These are phyloP conservation scores for Colletotrichum euphorbiae DNA, from an alignment of 2,329 filamentous ascomycete species.

Conservation along the genomic window DNA sequence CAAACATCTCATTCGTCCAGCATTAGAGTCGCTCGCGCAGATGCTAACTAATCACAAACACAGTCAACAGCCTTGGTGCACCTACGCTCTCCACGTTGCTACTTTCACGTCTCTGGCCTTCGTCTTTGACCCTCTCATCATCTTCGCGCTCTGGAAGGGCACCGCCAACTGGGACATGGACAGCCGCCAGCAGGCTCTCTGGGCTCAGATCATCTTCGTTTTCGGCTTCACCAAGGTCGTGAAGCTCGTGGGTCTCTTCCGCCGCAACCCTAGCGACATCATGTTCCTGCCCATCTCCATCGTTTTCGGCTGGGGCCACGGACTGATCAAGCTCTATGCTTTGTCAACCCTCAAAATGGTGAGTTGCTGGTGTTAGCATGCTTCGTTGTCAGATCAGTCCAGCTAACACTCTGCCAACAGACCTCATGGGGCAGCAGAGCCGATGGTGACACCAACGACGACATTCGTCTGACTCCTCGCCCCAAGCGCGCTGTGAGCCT, in stretches of 20 bases:
- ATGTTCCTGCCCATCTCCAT: conserved; percentile 86
- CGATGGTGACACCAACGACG: conserved; percentile 88
- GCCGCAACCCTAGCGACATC: conserved; percentile 84
- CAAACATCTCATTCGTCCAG: conserved; percentile 7
- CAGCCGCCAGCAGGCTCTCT: conserved; percentile 66
- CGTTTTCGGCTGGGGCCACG: conserved; percentile 92
- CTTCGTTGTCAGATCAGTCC: not conserved
- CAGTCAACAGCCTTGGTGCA: conserved; percentile 92
- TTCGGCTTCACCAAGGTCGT: conserved; percentile 87
- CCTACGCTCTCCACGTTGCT: conserved; percentile 91
- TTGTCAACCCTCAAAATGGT: conserved; percentile 86
- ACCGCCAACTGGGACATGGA: conserved; percentile 70
- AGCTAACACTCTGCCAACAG: conserved; percentile 58
- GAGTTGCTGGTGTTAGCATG: conserved; percentile 53
- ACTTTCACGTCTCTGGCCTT: conserved; percentile 92
- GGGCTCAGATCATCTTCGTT: conserved; percentile 78
- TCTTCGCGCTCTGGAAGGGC: conserved; percentile 76
- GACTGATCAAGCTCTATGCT: conserved; percentile 91
- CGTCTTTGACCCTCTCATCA: conserved; percentile 78
- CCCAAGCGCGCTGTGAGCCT: conserved; percentile 56
- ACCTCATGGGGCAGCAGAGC: conserved; percentile 96
- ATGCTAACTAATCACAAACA: conserved; percentile 43
- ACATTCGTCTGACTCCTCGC: conserved; percentile 70
- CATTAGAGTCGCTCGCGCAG: conserved; percentile 1
- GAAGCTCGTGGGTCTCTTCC: conserved; percentile 89